These are phyloP conservation scores for Vitis hybrid DNA, from an alignment of 177 flowering plant genomes.

Conservation along the genomic window DNA sequence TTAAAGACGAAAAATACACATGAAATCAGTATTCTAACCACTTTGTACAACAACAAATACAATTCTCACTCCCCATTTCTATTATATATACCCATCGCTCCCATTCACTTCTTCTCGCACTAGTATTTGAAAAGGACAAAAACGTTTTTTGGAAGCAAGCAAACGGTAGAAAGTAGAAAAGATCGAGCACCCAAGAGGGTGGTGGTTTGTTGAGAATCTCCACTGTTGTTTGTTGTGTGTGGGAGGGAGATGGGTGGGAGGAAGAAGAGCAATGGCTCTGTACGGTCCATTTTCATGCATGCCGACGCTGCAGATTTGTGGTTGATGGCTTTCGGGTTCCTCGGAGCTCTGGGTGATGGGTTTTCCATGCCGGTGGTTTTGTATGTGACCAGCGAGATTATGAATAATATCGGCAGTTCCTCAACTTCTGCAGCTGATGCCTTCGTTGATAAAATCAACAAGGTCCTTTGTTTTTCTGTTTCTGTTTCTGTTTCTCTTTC, in stretches of 20 bases:
- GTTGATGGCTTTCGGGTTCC: conserved; percentile 63
- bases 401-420: conserved; percentile 64
- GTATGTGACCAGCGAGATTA: conserved; percentile 45
- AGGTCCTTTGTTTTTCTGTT: conserved; percentile 33
- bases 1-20: too few species aligned
- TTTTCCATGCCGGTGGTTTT: conserved; percentile 51
- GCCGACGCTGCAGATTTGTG: conserved; percentile 47
- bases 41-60: not conserved
- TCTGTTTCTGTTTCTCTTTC: not conserved
- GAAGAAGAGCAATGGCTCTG: conserved; percentile 22
- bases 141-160: not conserved
- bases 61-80: not conserved
- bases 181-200: not conserved
- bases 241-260: conserved; percentile 1
- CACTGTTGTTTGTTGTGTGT: not conserved
- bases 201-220: not conserved
- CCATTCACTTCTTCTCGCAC: too few species aligned
- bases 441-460: conserved; percentile 37
- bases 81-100: conserved; percentile 4
- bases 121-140: not conserved
- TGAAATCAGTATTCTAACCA: not conserved
- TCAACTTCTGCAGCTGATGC: conserved; percentile 7
- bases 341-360: conserved; percentile 81
- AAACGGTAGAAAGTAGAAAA: too few species aligned
- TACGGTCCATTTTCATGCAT: conserved; percentile 60